Evolutionary conservation across 1,139 yeast genomes (phyloP).

Genomic region (Yamadazyma blattariae): DNA sequence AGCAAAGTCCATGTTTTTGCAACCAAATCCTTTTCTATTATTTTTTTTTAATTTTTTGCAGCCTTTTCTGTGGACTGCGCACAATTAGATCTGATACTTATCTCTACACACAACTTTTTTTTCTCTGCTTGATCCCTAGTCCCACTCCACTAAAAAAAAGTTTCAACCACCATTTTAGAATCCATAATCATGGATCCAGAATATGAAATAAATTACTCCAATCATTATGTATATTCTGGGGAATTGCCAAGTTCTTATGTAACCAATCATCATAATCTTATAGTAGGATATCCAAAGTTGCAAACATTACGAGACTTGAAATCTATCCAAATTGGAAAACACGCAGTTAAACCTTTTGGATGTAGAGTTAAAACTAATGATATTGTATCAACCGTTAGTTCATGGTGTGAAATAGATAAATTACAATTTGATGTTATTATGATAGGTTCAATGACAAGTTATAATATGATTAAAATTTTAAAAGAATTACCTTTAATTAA

Average conservation of each 20-base stretch:
- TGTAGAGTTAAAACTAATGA: slow-evolving; percentile 48
- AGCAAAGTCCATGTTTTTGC: background rate
- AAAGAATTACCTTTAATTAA: slow-evolving; percentile 66
- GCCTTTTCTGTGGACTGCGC: background rate
- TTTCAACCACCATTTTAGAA: no score
- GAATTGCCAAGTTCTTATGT: slow-evolving; percentile 58
- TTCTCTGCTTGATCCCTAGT: no score
- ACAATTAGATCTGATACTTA: no score
- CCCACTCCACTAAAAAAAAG: no score
- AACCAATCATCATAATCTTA: slow-evolving; percentile 60
- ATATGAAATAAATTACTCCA: slow-evolving; percentile 65
- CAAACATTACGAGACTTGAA: slow-evolving; percentile 66
- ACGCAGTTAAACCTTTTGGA: slow-evolving; percentile 67
- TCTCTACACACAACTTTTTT: no score
- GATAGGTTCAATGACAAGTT: slow-evolving; percentile 82
- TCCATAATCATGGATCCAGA: background rate
- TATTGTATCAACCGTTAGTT: slow-evolving; percentile 54
- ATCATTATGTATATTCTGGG: slow-evolving; percentile 63
- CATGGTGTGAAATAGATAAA: slow-evolving; percentile 57
- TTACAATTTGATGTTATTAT: slow-evolving; percentile 83
- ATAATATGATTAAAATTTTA: slow-evolving; percentile 62
- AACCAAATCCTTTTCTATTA: background rate
- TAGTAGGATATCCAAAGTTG: slow-evolving; percentile 83
- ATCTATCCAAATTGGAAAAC: slow-evolving; percentile 40
- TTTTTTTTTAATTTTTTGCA: slow-evolving; percentile 1